Base-by-base conservation (phyloP, 306 rosid species). In the Abrus precatorius region DNA sequence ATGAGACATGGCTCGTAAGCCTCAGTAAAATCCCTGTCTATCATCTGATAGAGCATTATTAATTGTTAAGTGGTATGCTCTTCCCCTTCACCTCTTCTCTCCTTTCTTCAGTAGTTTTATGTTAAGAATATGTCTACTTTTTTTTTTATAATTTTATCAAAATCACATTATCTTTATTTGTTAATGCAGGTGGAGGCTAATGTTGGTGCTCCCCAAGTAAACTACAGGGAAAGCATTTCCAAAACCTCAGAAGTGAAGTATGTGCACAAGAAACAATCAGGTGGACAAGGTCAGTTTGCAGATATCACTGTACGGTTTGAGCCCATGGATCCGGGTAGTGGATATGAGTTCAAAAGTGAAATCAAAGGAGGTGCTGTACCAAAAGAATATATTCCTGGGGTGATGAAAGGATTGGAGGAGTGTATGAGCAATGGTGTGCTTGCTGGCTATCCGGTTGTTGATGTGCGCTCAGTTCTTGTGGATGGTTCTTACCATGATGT, bases 361-460 rank as follows among this genome's bases (percentile, higher is more conserved):
- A 95, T 95, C 85, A 95, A 91, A 89, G 99, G 99, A 84, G 99
- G 99, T 27, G 88, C 96, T 13, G 97, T 95, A 67, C 99, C 99
- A 9, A 91, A 9, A 72, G 99, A 95, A 67, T 95, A 95, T 86
- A 64, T 95, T 87, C 99, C 99, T 0, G 99, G 99, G 6, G 99
- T 95, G 82, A 88, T 95, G 89, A 95, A 95, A 83, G 99, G 99
- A 84, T 85, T 95, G 85, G 97, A 95, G 89, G 99, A 95, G 89
- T 95, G 96, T 60, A 89, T 95, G 98, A 86, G 90, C 80, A 95
- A 87, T 1, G 99, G 99, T 74, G 97, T 95, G 72, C 97, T 95
- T 44, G 99, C 98, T 9, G 98, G 99, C 56, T 95, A 86, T 82
- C 99, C 99, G 1, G 98, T 95, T 9, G 99, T 93, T 0, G 99